A percentile compares a stretch with the other conserved stretches of the same genome.
phyloP scores from a whole-genome alignment of 192 early-diverging fungal species.

The Coemansia sp. region DNA sequence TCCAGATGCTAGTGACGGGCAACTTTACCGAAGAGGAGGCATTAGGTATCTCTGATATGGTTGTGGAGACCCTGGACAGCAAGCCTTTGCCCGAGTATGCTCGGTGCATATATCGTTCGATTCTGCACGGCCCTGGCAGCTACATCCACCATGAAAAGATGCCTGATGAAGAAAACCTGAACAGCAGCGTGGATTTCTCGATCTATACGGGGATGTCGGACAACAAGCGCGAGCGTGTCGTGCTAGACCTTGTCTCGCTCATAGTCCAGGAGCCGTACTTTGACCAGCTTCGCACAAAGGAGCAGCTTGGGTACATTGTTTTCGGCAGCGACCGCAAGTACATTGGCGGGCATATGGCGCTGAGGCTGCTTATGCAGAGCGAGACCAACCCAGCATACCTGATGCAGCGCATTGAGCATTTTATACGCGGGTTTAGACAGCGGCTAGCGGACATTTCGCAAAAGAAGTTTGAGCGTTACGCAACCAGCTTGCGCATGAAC shows the following conservation, averaged over 20 bases:
- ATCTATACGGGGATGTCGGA: conserved; percentile 75
- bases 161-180: conserved; percentile 78
- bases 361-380: conserved; percentile 84
- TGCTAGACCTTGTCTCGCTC: conserved; percentile 72
- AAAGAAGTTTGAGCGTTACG: conserved; percentile 65
- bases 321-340: conserved; percentile 59
- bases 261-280: conserved; percentile 89
- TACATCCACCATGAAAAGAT: conserved; percentile 35
- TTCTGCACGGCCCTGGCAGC: conserved; percentile 42
- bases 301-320: conserved; percentile 75
- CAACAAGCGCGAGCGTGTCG: conserved; percentile 63
- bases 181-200: conserved; percentile 86
- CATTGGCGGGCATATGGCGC: conserved; percentile 72
- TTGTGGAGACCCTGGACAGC: conserved; percentile 61
- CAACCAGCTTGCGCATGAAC: conserved; percentile 61
- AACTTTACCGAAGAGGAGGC: conserved; percentile 76
- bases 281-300: conserved; percentile 91
- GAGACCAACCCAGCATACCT: conserved; percentile 80
- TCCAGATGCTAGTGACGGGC: conserved; percentile 86
- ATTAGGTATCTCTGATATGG: conserved; percentile 58
- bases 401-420: conserved; percentile 74
- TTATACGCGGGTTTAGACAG: conserved; percentile 62
- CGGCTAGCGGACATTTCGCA: conserved; percentile 63
- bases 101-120: conserved; percentile 27
- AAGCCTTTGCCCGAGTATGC: conserved; percentile 59